Evolutionary conservation across 805 yeast species (phyloP).

Genomic region (Sungouiella thailandica): DNA sequence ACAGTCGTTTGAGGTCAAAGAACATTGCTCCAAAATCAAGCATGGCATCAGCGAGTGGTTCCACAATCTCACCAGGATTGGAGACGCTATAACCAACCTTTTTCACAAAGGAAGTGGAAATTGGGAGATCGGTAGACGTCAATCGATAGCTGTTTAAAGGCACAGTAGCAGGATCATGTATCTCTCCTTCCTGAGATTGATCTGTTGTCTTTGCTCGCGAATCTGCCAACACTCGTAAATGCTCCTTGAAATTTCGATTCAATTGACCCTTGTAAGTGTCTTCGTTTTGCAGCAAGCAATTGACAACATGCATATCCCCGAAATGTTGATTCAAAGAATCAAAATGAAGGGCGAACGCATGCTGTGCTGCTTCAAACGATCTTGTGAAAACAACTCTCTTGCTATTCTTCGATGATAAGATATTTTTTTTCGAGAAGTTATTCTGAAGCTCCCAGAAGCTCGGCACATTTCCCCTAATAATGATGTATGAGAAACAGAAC

Average conservation of each 20-base stretch:
- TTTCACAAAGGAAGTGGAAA: conserved; percentile 28
- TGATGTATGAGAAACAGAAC: conserved; percentile 40
- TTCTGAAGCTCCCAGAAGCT: conserved; percentile 49
- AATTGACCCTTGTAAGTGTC: conserved; percentile 43
- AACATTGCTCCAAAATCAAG: conserved; percentile 44
- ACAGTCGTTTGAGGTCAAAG: conserved; percentile 29
- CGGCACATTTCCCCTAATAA: conserved; percentile 52
- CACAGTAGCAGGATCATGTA: background rate
- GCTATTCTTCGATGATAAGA: conserved; percentile 31
- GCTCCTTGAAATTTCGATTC: conserved; percentile 29
- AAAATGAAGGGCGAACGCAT: conserved; percentile 48
- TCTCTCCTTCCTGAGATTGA: background rate
- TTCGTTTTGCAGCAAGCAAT: conserved; percentile 40
- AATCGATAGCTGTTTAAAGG: conserved; percentile 10
- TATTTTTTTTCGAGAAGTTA: conserved; percentile 30
- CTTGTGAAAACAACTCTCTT: conserved; percentile 43
- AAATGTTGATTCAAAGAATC: conserved; percentile 43
- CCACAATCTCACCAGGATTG: conserved; percentile 30
- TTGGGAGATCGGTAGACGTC: conserved; percentile 25
- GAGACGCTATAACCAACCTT: conserved; percentile 30
- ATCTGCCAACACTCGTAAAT: conserved; percentile 1
- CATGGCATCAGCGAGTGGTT: conserved; percentile 27
- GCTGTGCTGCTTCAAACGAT: conserved; percentile 50
- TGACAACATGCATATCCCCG: conserved; percentile 47
- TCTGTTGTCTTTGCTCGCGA: background rate